A percentile compares a stretch with the other conserved stretches of the same genome.
Evolutionary conservation across 2,329 filamentous ascomycete species (phyloP).

Genomic region (Neofusicoccum parvum): DNA sequence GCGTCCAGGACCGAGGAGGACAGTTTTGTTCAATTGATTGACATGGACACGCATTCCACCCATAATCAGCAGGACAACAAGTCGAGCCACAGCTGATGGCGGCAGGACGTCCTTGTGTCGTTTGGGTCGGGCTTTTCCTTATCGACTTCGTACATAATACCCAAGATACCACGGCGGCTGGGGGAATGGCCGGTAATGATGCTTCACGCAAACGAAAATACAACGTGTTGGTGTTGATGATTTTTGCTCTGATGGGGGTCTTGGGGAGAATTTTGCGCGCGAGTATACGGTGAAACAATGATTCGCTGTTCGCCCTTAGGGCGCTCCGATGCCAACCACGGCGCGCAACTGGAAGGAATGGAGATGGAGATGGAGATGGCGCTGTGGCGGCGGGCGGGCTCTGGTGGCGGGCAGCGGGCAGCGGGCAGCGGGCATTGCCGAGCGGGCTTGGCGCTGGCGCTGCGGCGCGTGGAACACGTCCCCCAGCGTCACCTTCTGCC

Average conservation of each 20-base stretch:
- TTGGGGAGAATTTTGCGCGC: too few species aligned
- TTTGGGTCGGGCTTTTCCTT: background rate
- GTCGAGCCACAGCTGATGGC: background rate
- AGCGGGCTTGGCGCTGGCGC: background rate
- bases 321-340: too few species aligned
- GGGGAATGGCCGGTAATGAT: too few species aligned
- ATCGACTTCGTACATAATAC: background rate
- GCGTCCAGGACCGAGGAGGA: background rate
- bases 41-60: background rate
- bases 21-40: background rate
- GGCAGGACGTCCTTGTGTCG: background rate
- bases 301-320: too few species aligned
- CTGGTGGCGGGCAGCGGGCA: background rate
- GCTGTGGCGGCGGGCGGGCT: background rate
- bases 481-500: background rate
- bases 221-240: too few species aligned
- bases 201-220: too few species aligned
- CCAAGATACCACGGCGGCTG: background rate
- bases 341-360: too few species aligned
- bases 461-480: background rate
- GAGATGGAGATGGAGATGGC: constrained; percentile 37
- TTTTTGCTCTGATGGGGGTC: too few species aligned
- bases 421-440: background rate
- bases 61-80: background rate
- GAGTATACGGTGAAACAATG: too few species aligned